Percentiles rank a stretch among this genome's conserved stretches.
These are phyloP conservation scores for Coleophoma crateriformis DNA, from an alignment of 2,329 filamentous ascomycete genomes.

Conservation along the genomic window DNA sequence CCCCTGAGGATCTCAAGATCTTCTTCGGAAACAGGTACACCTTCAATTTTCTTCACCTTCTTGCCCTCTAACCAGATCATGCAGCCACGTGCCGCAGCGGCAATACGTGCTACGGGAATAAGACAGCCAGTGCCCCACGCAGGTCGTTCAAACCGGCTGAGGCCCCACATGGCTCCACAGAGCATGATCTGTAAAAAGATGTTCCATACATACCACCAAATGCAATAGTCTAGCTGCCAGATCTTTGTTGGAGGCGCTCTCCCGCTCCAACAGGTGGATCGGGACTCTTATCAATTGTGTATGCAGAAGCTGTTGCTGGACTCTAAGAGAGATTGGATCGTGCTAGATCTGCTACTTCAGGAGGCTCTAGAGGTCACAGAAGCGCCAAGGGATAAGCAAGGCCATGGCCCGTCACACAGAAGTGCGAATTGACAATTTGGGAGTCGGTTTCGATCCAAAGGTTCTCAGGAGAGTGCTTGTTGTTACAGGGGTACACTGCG, in stretches of 20 bases:
- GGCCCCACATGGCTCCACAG: constrained; percentile 12
- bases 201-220: constrained; percentile 15
- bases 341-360: constrained; percentile 51
- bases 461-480: constrained; percentile 62
- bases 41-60: too few species aligned
- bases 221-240: constrained; percentile 7
- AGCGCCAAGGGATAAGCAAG: constrained; percentile 81
- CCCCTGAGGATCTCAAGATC: too few species aligned
- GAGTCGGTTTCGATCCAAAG: constrained; percentile 81
- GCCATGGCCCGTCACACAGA: constrained; percentile 80
- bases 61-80: too few species aligned
- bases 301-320: not conserved
- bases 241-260: not conserved
- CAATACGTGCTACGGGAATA: too few species aligned
- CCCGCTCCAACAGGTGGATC: not conserved
- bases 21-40: too few species aligned
- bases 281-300: too few species aligned
- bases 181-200: constrained; percentile 29
- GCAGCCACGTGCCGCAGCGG: too few species aligned
- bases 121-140: constrained; percentile 8
- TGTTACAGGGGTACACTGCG: too few species aligned
- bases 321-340: constrained; percentile 28
- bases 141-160: constrained; percentile 10
- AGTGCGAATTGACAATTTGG: constrained; percentile 75
- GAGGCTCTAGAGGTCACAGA: constrained; percentile 70